Evolutionary conservation across 192 early-diverging fungal genomes (phyloP).

Genomic region (Umbelopsis vinacea): DNA sequence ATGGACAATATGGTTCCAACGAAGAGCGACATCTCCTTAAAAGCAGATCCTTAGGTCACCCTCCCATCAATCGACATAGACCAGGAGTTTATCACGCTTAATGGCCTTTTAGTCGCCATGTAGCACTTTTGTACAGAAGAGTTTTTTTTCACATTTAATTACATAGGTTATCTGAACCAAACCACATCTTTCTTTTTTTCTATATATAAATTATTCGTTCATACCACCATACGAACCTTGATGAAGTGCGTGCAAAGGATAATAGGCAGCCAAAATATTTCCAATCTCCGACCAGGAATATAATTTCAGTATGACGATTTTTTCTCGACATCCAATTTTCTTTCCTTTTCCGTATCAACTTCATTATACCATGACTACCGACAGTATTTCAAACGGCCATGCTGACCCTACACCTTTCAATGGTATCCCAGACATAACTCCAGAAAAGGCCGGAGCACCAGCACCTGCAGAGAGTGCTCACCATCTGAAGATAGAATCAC

Average conservation of each 20-base stretch:
- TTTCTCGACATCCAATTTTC: background rate
- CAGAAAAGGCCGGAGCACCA: background rate
- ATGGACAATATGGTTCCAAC: background rate
- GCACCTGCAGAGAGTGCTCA: background rate
- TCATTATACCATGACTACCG: too few relatives aligned
- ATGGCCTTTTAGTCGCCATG: conserved; percentile 2
- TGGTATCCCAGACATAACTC: too few relatives aligned
- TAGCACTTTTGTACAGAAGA: conserved; percentile 8
- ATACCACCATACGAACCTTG: too few relatives aligned
- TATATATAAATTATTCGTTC: conserved; percentile 2
- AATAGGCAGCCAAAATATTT: background rate
- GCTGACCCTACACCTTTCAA: too few relatives aligned
- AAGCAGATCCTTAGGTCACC: background rate
- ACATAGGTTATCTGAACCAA: conserved; percentile 6
- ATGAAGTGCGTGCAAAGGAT: background rate
- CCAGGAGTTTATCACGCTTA: conserved; percentile 21
- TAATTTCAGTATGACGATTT: background rate
- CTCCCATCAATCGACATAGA: conserved; percentile 17
- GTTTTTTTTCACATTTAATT: conserved; percentile 3
- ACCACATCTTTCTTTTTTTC: too few relatives aligned
- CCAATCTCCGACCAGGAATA: background rate
- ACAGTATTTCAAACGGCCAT: too few relatives aligned
- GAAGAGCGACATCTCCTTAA: background rate
- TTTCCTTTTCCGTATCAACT: background rate
- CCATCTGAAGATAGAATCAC: background rate